Evolutionary conservation across 805 yeast species (phyloP), one percentile per base, ranked within the genome.

Genomic region (Candida dajiaensis): DNA sequence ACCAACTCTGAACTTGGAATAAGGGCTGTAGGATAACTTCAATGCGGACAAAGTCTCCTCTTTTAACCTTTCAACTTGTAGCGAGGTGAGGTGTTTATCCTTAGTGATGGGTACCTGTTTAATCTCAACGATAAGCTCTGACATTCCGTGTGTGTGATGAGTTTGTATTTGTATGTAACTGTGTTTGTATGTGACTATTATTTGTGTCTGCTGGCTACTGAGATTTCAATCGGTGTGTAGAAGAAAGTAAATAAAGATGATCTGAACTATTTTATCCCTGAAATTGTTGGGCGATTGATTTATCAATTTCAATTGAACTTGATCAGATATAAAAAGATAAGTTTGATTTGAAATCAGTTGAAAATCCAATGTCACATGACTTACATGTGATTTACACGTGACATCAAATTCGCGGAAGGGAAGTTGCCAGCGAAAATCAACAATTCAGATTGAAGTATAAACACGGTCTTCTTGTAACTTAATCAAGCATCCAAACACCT

Each of bases 1-100:
- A 0, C 98, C 98, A 2, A 92, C 99, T 43, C 88, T 51, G 52
- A 71, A 72, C 11, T 66, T 60, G 7, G 76, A 71, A 49, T 72
- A 77, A 3, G 81, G 81, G 12, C 73, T 64, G 54, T 77, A 76
- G 1, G 80, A 68, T 16, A 64, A 54, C 7, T 61, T 57, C 26
- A 73, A 66, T 4, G 79, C 77, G 38, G 56, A 55, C 11, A 66
- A 48, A 3, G 68, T 61, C 41, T 59, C 52, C 13, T 54, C 31
- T 42, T 57, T 64, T 41, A 73, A 51, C 10, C 41, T 28, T 6
- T 51, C 50, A 20, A 64, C 48, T 35, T 65, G 65, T 6, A 20
- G 8, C 23, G 39, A 25, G 10, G 39, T 36, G 9, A 36, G 23
- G 16, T 36, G 23, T 19, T 7, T 4, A 20, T 36, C 39, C 69